Percentiles rank a stretch among this genome's conserved stretches.
Conservation (phyloP, 2,329 filamentous ascomycete species). For the Botrytis paeoniae region DNA sequence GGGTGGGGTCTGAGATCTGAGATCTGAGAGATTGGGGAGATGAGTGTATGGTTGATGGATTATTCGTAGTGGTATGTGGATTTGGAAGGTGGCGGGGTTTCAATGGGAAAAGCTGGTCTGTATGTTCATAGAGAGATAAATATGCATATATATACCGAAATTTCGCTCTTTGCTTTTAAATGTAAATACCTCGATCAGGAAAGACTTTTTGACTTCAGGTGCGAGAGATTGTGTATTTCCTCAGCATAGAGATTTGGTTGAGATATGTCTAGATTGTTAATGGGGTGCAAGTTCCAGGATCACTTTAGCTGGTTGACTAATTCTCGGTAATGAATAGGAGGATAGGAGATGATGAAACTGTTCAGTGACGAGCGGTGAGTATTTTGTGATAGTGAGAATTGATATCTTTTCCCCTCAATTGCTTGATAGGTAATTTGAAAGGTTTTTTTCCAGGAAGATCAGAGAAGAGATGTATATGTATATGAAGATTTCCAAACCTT, state of each 20-base stretch:
- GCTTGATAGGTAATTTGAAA: background rate
- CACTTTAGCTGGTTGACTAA: too few relatives aligned
- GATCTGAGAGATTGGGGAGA: background rate
- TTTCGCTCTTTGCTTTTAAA: background rate
- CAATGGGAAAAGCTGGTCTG: too few relatives aligned
- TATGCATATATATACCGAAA: background rate
- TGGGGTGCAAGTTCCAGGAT: too few relatives aligned
- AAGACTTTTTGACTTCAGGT: fast-evolving
- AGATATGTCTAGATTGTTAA: too few relatives aligned
- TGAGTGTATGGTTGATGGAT: fast-evolving
- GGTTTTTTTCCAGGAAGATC: fast-evolving
- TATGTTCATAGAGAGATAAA: too few relatives aligned
- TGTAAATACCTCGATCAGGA: background rate
- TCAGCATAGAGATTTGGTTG: background rate
- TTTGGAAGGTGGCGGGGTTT: background rate
- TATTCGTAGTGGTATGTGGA: too few relatives aligned
- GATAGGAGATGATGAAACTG: background rate
- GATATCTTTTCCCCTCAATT: too few relatives aligned
- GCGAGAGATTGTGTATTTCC: background rate
- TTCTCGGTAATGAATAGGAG: background rate
- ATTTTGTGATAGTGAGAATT: background rate
- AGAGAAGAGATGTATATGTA: fast-evolving
- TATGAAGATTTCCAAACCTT: background rate
- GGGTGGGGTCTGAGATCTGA: background rate
- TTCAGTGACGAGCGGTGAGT: fast-evolving